Percentiles rank a stretch among this genome's conserved stretches.
These are phyloP conservation scores for Gossypium schwendimanii DNA, from an alignment of 441 rosid species.

Conservation along the genomic window DNA sequence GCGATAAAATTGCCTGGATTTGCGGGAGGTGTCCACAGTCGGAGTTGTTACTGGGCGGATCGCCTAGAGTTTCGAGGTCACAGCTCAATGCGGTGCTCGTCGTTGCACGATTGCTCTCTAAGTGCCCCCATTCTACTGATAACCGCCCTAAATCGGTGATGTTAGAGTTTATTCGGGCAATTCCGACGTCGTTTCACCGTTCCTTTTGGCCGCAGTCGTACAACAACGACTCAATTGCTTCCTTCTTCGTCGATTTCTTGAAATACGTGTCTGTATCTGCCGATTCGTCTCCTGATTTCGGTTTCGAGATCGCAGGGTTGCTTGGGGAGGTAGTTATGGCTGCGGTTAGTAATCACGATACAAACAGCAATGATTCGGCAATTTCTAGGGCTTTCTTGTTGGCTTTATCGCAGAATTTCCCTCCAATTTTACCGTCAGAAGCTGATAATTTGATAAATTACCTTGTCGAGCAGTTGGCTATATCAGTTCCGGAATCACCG, in stretches of 20 bases:
- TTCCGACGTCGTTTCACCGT: constrained; percentile 58
- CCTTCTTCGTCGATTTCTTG: constrained; percentile 62
- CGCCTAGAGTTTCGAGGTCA: constrained; percentile 68
- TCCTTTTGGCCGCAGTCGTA: constrained; percentile 89
- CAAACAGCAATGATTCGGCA: constrained; percentile 30
- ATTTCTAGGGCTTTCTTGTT: constrained; percentile 57
- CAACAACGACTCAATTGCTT: constrained; percentile 39
- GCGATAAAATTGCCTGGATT: constrained; percentile 75
- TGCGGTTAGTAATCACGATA: constrained; percentile 32
- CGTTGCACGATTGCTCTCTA: constrained; percentile 68
- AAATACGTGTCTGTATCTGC: constrained; percentile 49
- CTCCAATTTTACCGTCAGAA: constrained; percentile 51
- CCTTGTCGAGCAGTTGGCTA: constrained; percentile 59
- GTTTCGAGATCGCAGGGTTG: constrained; percentile 52
- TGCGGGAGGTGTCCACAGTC: constrained; percentile 86
- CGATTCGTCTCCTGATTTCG: constrained; percentile 50
- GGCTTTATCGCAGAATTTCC: constrained; percentile 62
- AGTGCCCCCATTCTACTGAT: constrained; percentile 38
- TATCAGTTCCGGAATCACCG: constrained; percentile 46
- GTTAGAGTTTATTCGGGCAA: constrained; percentile 54
- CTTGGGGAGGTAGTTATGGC: constrained; percentile 56
- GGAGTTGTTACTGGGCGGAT: constrained; percentile 47
- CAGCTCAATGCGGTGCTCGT: constrained; percentile 88
- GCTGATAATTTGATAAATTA: constrained; percentile 56
- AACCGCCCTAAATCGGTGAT: constrained; percentile 51